phyloP scores from a whole-genome alignment of 495 filamentous ascomycete species.

The Patellaria atrata region DNA sequence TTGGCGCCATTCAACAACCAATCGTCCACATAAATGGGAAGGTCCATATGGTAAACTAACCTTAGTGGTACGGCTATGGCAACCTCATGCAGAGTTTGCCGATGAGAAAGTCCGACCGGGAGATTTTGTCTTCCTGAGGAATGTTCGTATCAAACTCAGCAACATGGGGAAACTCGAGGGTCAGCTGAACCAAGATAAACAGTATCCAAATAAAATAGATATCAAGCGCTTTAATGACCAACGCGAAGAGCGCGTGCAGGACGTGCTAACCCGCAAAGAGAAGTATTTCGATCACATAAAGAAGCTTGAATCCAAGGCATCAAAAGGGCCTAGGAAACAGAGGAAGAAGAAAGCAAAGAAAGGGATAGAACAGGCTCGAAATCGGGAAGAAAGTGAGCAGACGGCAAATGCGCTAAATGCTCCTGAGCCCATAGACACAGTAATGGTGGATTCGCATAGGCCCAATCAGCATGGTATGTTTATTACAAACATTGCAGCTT shows the following conservation, averaged over 20 bases:
- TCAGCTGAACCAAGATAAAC: slow-evolving; percentile 47
- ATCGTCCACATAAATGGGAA: slow-evolving; percentile 40
- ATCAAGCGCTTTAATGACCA: slow-evolving; percentile 31
- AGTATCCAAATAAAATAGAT: slow-evolving; percentile 36
- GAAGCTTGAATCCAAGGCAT: slow-evolving; percentile 15
- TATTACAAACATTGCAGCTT: background rate
- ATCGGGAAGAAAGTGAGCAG: slow-evolving; percentile 26
- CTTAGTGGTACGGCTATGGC: slow-evolving; percentile 58
- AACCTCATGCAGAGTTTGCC: slow-evolving; percentile 47
- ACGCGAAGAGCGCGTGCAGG: background rate
- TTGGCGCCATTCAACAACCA: slow-evolving; percentile 19
- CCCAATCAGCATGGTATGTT: slow-evolving; percentile 25
- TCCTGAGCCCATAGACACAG: slow-evolving; percentile 10
- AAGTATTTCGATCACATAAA: slow-evolving; percentile 26
- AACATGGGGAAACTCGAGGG: slow-evolving; percentile 51
- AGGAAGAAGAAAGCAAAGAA: slow-evolving; percentile 26
- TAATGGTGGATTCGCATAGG: background rate
- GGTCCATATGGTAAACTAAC: slow-evolving; percentile 67
- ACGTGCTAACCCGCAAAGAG: slow-evolving; percentile 5
- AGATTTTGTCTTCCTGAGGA: slow-evolving; percentile 49
- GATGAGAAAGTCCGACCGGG: slow-evolving; percentile 40
- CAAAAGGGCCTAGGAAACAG: slow-evolving; percentile 23
- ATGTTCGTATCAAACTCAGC: slow-evolving; percentile 53
- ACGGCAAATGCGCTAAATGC: slow-evolving; percentile 23
- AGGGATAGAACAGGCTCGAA: slow-evolving; percentile 26